Base-by-base conservation (phyloP, 176 grass and related monocot species). In the Avena atlantica region DNA sequence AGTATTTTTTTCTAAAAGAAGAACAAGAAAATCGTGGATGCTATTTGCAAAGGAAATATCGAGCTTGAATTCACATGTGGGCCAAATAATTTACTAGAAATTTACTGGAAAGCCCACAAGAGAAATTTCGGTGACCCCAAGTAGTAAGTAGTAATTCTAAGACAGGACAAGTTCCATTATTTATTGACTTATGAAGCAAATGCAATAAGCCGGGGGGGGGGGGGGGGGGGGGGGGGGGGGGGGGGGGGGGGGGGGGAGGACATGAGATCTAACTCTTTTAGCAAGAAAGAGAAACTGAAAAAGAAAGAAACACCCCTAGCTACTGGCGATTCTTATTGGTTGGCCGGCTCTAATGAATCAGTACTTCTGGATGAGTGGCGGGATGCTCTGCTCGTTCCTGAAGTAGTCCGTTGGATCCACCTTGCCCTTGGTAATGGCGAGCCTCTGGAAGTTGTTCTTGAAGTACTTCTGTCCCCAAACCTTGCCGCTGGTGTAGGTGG, bases 321-420 rank as follows among this genome's bases (percentile, higher is more conserved):
- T 42, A 42, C 40, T 42, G 40, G 34, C 15, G 67, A 42, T 42
- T 34, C 67, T 70, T 19, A 70, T 5, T 42, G 20, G 6, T 44
- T 42, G 15, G 68, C 9, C 31, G 8, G 49, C 40, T 42, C 40
- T 42, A 42, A 42, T 42, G 40, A 42, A 42, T 42, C 40, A 76
- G 74, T 20, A 86, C 62, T 67, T 25, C 31, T 42, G 1, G 74
- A 78, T 0, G 11, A 85, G 74, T 21, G 93, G 93, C 15, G 93
- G 90, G 72, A 95, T 81, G 69, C 90, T 92, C 74, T 92, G 88
- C 79, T 92, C 90, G 57, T 95, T 92, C 79, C 90, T 84, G 86
- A 95, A 95, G 76, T 88, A 95, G 65, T 95, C 89, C 2, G 49
- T 13, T 0, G 90, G 90, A 73, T 88, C 86, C 8, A 82, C 44